Evolutionary conservation across 108 stramenopile genomes (phyloP), one percentile per base, ranked within the genome.

Genomic region (Stephanodiscus minutulus): DNA sequence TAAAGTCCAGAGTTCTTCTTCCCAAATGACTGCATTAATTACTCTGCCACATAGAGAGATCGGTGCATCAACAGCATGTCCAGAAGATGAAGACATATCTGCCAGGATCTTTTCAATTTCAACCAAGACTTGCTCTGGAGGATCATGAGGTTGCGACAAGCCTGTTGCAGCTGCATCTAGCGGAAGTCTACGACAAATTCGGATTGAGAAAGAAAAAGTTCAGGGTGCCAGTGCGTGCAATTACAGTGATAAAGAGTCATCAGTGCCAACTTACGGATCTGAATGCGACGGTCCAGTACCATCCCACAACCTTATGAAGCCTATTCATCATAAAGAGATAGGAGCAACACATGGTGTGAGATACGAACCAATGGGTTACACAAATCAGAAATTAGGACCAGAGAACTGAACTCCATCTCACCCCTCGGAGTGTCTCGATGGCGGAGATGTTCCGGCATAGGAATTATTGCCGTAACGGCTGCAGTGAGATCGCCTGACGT

Each of bases 301-400:
- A 81, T 95, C 94, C 94, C 94, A 95, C 21, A 95, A 74, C 29
- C 94, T 84, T 61, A 95, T 72, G 50, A 84, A 88, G 31, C 89
- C 93, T 55, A 39, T 39, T 39, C 39, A 39, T 39, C 39, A 11
- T 39, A 8, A 39, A 8, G 11, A 39, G 39, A 8, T 1, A 11
- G 39, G 8, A 33, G 31, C 31, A 33, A 33, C 31, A 8, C 48
- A 46, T 2, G 86, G 81, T 7, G 61, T 56, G 47, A 18, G 33
- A 18, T 22, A 28, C 33, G 65, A 36, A 13, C 18, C 59, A 7
- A 22, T 36, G 35, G 22, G 33, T 53, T 31, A 21, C 10, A 25
- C 25, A 20, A n/a, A 63, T 35, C 13, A 37, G 35, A 24, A 39
- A 0, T 39, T 11, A 39, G 9, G 8, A 39, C 7, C 7, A 39